Percentiles rank a stretch among this genome's conserved stretches.
Evolutionary conservation across 805 yeast genomes (phyloP).

Genomic region (Metschnikowia aberdeeniae): DNA sequence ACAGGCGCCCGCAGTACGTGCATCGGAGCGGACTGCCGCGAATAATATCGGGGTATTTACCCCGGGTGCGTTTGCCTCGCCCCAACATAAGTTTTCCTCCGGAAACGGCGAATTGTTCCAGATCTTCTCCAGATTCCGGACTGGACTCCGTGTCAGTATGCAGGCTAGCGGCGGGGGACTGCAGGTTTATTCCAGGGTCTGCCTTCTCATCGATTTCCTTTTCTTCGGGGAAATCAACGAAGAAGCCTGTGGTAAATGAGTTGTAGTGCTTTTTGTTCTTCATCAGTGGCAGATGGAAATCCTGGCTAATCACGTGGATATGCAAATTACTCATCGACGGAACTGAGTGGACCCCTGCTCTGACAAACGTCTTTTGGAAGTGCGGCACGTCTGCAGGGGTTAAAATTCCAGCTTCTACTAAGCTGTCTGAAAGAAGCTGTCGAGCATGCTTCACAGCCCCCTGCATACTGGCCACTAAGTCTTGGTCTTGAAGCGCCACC

Average conservation of each 20-base stretch:
- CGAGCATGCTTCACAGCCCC: constrained; percentile 38
- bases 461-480: constrained; percentile 24
- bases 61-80: background rate
- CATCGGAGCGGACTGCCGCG: constrained; percentile 24
- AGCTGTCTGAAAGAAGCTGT: constrained; percentile 26
- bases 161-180: background rate
- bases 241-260: constrained; percentile 65
- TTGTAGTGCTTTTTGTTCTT: constrained; percentile 66
- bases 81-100: background rate
- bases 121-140: background rate
- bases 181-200: constrained; percentile 17
- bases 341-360: constrained; percentile 62
- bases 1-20: constrained; percentile 23
- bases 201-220: constrained; percentile 7
- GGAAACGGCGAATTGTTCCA: background rate
- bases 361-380: constrained; percentile 30
- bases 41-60: background rate
- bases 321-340: constrained; percentile 73
- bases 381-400: constrained; percentile 8
- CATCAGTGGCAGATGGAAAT: constrained; percentile 50
- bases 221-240: constrained; percentile 44
- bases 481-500: constrained; percentile 36
- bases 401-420: constrained; percentile 20
- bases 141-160: constrained; percentile 1
- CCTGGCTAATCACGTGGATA: constrained; percentile 67